Evolutionary conservation across 352 stramenopile genomes (phyloP), one percentile per base, ranked within the genome.

Genomic region (Phytophthora aleatoria): DNA sequence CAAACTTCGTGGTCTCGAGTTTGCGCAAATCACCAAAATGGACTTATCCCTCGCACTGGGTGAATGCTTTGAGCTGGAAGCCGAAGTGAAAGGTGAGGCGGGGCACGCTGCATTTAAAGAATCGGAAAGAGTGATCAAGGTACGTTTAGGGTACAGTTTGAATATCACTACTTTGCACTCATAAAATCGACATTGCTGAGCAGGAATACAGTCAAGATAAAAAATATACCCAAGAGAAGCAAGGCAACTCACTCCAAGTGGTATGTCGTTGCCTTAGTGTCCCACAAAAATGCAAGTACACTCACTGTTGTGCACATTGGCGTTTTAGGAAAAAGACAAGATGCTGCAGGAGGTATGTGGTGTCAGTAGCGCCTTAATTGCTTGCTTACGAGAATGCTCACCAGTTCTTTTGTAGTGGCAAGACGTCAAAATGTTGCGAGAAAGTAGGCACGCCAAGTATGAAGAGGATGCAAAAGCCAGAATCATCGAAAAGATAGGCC

Each of bases 21-120:
- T 91, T n/a, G 81, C 88, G 6, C 73, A 86, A 2, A 83, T 90
- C 26, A 97, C 86, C 13, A 97, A 97, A 71, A 83, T 92, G 63
- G 77, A 97, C 49, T 74, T 98, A 57, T 74, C 95, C 1, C 61
- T 91, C 5, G 50, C 85, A 0, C 60, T 98, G 3, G 79, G 87
- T 47, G 79, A 94, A 33, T 96, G 92, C 59, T 94, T 98, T 53
- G 69, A 83, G 36, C 63, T 98, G 10, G 92, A 98, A 58, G 50
- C 76, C 8, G 77, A 92, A 42, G 3, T 87, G 0, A 76, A 71
- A 44, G 82, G 81, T 0, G 71, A 83, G 28, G 43, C 45, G 3
- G 79, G 77, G 0, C 82, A 90, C 39, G 31, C 71, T 27, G 59
- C 54, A 11, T 77, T 93, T 30, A 87, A 79, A 42, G 50, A 71